Conservation (phyloP, 2,329 filamentous ascomycete genomes). For the Cladosporium cucumerinum region DNA sequence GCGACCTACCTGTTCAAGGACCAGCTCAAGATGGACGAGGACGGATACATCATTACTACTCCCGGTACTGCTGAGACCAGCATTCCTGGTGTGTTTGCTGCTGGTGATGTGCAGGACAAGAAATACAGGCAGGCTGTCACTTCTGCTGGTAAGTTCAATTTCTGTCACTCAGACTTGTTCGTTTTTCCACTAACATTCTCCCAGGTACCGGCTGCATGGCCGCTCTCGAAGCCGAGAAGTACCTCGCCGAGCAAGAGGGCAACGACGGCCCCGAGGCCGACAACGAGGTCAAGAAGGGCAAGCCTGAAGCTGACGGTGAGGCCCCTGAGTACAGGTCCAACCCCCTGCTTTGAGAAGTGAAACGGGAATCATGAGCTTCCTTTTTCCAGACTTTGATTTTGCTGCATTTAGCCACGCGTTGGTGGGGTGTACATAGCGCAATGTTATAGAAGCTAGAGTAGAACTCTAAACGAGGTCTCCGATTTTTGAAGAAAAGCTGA, state of each 20-base stretch:
- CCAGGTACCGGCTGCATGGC: conserved; percentile 92
- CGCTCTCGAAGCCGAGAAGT: conserved; percentile 94
- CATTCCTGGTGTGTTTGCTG: conserved; percentile 88
- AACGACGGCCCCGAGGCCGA: conserved; percentile 45
- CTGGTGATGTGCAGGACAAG: conserved; percentile 98
- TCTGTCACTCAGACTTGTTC: not conserved
- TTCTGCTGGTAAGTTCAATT: conserved; percentile 73
- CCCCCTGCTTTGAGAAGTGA: conserved; percentile 52
- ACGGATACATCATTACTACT: conserved; percentile 86
- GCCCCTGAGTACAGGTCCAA: conserved; percentile 63
- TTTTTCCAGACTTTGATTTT: not conserved
- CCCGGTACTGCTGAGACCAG: conserved; percentile 86
- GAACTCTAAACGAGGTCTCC: conserved; percentile 2
- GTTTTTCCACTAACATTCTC: conserved; percentile 16
- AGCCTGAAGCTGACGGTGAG: conserved; percentile 49
- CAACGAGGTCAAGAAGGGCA: conserved; percentile 46
- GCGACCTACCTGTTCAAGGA: conserved; percentile 87
- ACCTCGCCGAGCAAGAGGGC: conserved; percentile 75
- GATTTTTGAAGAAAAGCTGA: not conserved
- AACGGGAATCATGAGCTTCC: not conserved
- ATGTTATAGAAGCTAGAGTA: conserved; percentile 12
- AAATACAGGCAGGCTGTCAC: conserved; percentile 96
- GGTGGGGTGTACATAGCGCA: conserved; percentile 8
- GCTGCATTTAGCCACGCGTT: conserved; percentile 2
- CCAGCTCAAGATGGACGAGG: conserved; percentile 80